Conservation (phyloP, 2,329 filamentous ascomycete species). For the Cladophialophora psammophila region DNA sequence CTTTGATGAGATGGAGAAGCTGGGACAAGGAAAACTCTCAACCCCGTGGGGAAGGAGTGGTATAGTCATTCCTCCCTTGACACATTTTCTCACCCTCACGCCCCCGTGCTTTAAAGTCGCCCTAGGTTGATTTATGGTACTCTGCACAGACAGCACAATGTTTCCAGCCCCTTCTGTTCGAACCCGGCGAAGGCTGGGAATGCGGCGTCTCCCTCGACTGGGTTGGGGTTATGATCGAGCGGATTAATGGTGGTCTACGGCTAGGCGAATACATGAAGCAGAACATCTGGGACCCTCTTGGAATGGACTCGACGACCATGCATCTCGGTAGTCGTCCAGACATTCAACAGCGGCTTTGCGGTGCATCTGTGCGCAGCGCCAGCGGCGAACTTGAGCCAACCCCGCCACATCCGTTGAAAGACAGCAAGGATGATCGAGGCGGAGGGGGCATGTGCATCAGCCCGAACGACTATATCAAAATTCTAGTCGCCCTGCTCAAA, state of each 20-base stretch:
- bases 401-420: conserved; percentile 37
- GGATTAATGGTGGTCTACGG: conserved; percentile 49
- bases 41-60: background rate
- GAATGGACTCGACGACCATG: conserved; percentile 52
- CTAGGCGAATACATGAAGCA: conserved; percentile 55
- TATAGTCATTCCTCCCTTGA: no score
- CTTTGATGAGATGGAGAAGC: background rate
- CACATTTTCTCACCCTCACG: no score
- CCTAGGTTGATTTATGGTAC: background rate
- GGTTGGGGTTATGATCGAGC: conserved; percentile 61
- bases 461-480: conserved; percentile 42
- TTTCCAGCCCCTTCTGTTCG: conserved; percentile 53
- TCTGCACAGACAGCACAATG: background rate
- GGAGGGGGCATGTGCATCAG: conserved; percentile 53
- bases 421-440: conserved; percentile 48
- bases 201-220: conserved; percentile 61
- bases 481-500: conserved; percentile 42
- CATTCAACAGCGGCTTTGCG: conserved; percentile 43
- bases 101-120: no score
- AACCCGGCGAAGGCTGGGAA: conserved; percentile 60
- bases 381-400: conserved; percentile 43
- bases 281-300: conserved; percentile 55
- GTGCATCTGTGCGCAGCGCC: no score
- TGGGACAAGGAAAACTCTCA: background rate
- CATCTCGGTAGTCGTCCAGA: conserved; percentile 49